Conservation (phyloP, 192 early-diverging fungal genomes). For the Coemansia sp. region DNA sequence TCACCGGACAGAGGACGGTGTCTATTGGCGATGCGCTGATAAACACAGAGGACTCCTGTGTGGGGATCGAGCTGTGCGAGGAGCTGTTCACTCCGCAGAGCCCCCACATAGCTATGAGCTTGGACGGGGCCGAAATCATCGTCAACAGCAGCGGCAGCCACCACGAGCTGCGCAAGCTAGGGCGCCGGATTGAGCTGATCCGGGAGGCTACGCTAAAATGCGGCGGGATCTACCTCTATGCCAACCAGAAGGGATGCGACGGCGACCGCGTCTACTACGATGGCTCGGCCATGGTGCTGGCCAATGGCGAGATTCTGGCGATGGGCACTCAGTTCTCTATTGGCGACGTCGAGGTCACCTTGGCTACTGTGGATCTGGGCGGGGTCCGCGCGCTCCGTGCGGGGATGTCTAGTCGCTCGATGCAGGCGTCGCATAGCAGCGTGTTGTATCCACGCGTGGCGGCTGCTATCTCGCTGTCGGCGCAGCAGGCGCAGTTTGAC, state of each 20-base stretch:
- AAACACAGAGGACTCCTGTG: constrained; percentile 74
- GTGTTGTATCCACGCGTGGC: constrained; percentile 66
- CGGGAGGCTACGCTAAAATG: constrained; percentile 85
- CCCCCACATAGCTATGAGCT: constrained; percentile 88
- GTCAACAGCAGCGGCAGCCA: constrained; percentile 95
- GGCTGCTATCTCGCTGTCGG: constrained; percentile 56
- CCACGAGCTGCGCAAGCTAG: constrained; percentile 93
- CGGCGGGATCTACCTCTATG: constrained; percentile 93
- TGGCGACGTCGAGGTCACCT: constrained; percentile 89
- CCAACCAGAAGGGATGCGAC: constrained; percentile 97
- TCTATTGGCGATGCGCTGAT: constrained; percentile 93
- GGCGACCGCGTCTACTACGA: constrained; percentile 98
- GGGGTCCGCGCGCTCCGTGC: constrained; percentile 81
- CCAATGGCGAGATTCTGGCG: constrained; percentile 86
- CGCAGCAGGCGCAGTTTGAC: constrained; percentile 32
- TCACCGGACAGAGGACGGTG: constrained; percentile 76
- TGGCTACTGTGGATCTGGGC: constrained; percentile 89
- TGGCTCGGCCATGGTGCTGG: constrained; percentile 83
- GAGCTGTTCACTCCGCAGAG: constrained; percentile 95
- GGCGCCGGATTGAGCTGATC: constrained; percentile 83
- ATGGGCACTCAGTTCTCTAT: constrained; percentile 92
- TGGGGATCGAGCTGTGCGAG: constrained; percentile 96
- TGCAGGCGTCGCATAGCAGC: constrained; percentile 68
- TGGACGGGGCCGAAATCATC: constrained; percentile 97
- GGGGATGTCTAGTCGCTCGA: constrained; percentile 65